Evolutionary conservation across 768 basidiomycete species (phyloP), one percentile per base, ranked within the genome.

Genomic region (Dendrothele bispora): DNA sequence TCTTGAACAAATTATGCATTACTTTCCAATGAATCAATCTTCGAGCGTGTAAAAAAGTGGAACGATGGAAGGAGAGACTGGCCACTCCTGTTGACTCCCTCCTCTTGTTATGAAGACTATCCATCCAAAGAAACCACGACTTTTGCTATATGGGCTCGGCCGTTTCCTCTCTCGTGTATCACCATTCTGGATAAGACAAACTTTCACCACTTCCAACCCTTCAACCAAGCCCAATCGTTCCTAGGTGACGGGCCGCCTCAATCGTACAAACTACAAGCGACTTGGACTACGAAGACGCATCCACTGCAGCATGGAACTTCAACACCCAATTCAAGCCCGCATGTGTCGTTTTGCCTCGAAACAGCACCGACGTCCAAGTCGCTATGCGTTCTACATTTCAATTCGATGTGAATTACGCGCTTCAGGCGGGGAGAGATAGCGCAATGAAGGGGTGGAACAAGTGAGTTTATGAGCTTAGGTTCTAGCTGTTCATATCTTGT

Each of bases 361-460:
- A 54, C 22, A 52, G 61, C 6, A 22, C 43, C 8, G 59, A 74
- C 41, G 71, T 72, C 20, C 65, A 66, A 43, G 47, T 45, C 25
- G 64, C 69, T 3, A 73, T 73, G 72, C 47, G 50, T 10, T 62
- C 59, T 8, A 70, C 73, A 42, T 72, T 61, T 53, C 37, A 51
- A 8, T 46, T 61, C 29, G 62, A 62, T 30, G 58, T 65, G 24
- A 61, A 58, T 20, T 74, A 74, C 47, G 71, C 72, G 17, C 71
- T 74, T 5, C 70, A 69, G 52, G 66, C 71, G 4, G 72, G 70
- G 15, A 67, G 67, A 5, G 71, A 74, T 48, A 66, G 64, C 43
- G 70, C 63, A 4, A 70, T 69, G 67, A 58, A 53, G 15, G 71
- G 68, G 10, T 74, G 71, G 70, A 71, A 74, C 57, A 69, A 57